Evolutionary conservation across 148 eudicot species (phyloP), one percentile per base, ranked within the genome.

Genomic region (Persicaria tinctoria): DNA sequence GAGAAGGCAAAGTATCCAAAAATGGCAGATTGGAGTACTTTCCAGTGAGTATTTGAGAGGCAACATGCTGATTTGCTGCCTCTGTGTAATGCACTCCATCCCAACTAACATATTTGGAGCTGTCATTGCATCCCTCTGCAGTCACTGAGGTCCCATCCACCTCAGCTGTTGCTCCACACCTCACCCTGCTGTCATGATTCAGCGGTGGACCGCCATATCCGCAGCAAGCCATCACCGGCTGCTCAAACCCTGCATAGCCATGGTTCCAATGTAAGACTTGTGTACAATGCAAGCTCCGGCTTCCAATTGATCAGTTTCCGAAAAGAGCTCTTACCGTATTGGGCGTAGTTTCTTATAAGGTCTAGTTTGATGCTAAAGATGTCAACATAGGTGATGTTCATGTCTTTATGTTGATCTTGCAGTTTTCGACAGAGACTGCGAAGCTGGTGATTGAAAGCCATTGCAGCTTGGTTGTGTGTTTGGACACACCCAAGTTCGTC

Each of bases 1-100:
- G 14, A 1, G 41, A 64, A 64, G 45, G 41, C 68, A 63, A 23
- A 0, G 10, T 4, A 64, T 64, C 70, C 70, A 32, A 32, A 64
- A 10, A 64, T 64, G 46, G 13, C 0, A 64, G 8, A 41, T n/a
- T 38, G 6, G 7, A 0, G 75, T 78, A 85, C 46, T 83, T 83
- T 73, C 88, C 88, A 0, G 82, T 79, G 64, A 85, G 83, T 79
- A 87, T 87, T 62, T 87, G 85, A 16, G 85, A 71, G 18, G 86
- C 81, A 46, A 87, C 85, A 73, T 79, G 70, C 51, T 79, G 81
- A 78, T 87, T 87, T 56, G 88, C 88, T 68, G 90, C 88, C 51
- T 87, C 90, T 13, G 90, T 87, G 79, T 85, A 87, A 78, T 87
- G 88, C 66, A 85, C 83, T 14, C 90, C 90, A 63, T 87, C 90